Conservation (phyloP, 1,139 yeast genomes). For the Geotrichum siamense region DNA sequence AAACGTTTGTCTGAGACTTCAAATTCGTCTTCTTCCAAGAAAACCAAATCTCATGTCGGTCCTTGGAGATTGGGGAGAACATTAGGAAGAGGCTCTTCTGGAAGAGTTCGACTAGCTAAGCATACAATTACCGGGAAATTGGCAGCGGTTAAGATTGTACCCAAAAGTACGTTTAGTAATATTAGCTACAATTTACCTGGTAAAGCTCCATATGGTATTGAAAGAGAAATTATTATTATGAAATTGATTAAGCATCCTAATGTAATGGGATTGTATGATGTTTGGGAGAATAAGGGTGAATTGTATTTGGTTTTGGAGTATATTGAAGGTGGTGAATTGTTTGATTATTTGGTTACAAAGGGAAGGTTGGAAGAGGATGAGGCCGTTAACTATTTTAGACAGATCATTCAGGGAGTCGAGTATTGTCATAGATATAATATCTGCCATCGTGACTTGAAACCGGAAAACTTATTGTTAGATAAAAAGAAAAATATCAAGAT, state of each 20-base stretch:
- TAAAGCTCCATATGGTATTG: constrained; percentile 73
- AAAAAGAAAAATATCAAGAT: constrained; percentile 83
- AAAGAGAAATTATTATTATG: constrained; percentile 89
- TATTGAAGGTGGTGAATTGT: constrained; percentile 94
- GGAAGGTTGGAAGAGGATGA: constrained; percentile 86
- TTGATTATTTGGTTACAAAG: constrained; percentile 79
- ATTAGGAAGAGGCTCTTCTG: constrained; percentile 89
- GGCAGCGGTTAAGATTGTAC: constrained; percentile 95
- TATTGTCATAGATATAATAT: constrained; percentile 93
- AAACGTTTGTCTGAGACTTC: constrained; percentile 59
- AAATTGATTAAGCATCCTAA: constrained; percentile 88
- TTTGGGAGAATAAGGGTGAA: constrained; percentile 96
- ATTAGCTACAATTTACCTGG: constrained; percentile 20
- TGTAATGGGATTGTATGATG: constrained; percentile 92
- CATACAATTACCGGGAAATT: constrained; percentile 76
- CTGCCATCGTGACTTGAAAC: constrained; percentile 86
- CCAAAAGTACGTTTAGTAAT: constrained; percentile 56
- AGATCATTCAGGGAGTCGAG: constrained; percentile 82
- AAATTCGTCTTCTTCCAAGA: constrained; percentile 38
- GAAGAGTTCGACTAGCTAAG: constrained; percentile 86
- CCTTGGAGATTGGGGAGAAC: constrained; percentile 97
- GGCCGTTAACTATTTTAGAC: constrained; percentile 85
- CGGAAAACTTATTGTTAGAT: constrained; percentile 85
- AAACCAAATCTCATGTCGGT: constrained; percentile 70
- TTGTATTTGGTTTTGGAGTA: constrained; percentile 81